phyloP scores from a whole-genome alignment of 2,329 filamentous ascomycete species.

The Calonectria ilicicola region DNA sequence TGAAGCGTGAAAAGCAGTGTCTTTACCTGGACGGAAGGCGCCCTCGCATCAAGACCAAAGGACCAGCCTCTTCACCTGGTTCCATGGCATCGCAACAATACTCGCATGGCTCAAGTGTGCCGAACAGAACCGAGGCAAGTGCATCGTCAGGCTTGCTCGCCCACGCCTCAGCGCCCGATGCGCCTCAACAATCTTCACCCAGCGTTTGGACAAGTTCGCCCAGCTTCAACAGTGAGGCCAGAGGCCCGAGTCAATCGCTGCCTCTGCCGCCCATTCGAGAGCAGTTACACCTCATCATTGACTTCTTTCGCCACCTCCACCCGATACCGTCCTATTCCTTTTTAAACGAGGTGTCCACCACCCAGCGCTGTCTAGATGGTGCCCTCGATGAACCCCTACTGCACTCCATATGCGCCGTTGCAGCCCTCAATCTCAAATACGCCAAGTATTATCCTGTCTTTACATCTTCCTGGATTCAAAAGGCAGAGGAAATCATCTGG shows the following conservation, averaged over 20 bases:
- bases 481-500: slow-evolving; percentile 58
- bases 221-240: neutral
- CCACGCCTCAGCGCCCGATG: neutral
- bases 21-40: slow-evolving; percentile 15
- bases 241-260: neutral
- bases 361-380: slow-evolving; percentile 62
- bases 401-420: slow-evolving; percentile 55
- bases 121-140: neutral
- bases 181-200: neutral
- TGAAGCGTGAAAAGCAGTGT: slow-evolving; percentile 40
- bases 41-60: neutral
- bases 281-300: slow-evolving; percentile 33
- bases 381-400: slow-evolving; percentile 58
- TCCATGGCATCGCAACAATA: neutral
- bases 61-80: neutral
- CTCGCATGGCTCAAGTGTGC: neutral
- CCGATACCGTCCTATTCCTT: slow-evolving; percentile 47
- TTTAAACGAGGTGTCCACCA: slow-evolving; percentile 61
- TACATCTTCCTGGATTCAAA: slow-evolving; percentile 54
- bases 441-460: slow-evolving; percentile 44
- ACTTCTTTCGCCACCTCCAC: slow-evolving; percentile 42
- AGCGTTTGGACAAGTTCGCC: neutral
- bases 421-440: slow-evolving; percentile 49
- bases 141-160: neutral
- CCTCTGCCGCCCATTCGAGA: slow-evolving; percentile 25